Evolutionary conservation across 2,329 filamentous ascomycete species (phyloP).

Genomic region (Phialocephala subalpina): DNA sequence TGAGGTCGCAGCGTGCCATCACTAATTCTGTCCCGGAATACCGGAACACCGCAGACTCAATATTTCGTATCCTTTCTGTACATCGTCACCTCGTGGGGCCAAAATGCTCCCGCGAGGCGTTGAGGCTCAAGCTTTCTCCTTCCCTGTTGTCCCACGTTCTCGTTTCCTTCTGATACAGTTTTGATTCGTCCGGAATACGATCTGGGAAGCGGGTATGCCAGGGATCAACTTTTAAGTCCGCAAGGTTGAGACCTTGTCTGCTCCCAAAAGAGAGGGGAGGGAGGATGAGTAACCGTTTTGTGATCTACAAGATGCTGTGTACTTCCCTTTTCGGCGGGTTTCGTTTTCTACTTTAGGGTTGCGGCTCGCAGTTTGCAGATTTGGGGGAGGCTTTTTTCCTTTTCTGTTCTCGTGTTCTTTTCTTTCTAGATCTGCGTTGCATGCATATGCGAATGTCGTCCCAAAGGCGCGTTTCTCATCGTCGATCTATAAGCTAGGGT

Average conservation of each 20-base stretch:
- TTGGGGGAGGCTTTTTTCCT: not conserved
- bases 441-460: not conserved
- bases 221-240: not conserved
- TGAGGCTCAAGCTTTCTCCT: not conserved
- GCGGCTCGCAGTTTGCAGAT: not conserved
- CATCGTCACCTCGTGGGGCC: not conserved
- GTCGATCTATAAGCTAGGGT: not conserved
- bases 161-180: no score
- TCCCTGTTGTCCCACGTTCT: not conserved
- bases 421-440: not conserved
- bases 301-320: not conserved
- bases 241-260: not conserved
- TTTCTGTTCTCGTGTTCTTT: not conserved
- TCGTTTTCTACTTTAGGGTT: not conserved
- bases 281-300: not conserved
- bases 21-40: no score
- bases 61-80: not conserved
- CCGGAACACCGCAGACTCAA: no score
- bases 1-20: not conserved
- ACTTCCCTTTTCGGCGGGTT: no score
- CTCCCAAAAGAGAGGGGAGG: no score
- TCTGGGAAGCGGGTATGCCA: not conserved
- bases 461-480: not conserved
- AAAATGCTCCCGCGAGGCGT: not conserved
- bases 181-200: no score